Evolutionary conservation across 2,329 filamentous ascomycete species (phyloP), one percentile per base, ranked within the genome.

Genomic region (Neoscytalidium dimidiatum): DNA sequence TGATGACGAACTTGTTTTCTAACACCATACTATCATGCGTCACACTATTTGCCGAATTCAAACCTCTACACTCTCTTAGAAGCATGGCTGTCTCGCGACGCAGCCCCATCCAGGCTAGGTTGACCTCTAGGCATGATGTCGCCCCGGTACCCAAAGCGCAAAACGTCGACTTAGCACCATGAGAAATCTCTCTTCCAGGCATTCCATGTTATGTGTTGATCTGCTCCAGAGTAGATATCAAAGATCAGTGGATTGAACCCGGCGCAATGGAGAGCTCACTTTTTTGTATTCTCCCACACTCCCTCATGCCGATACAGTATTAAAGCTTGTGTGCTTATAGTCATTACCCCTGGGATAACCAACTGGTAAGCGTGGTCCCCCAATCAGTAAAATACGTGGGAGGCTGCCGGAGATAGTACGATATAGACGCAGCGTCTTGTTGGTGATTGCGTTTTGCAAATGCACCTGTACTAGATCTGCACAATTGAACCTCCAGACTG

Each of bases 71-170:
- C 33, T 81, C 74, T 0, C 79, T 76, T 70, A 87, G 86, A 72
- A 88, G 85, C 4, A 80, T 75, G 0, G 84, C 82, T 0, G 81
- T 77, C 0, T 79, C 83, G 38, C 85, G 79, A 8, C 85, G 78
- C 31, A 88, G 69, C 69, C 88, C 85, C 74, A 85, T 85, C 23
- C 78, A 76, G 0, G 90, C 89, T 67, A 92, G 85, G 69, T 92
- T 88, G 5, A 87, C 85, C 0, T 89, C 90, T 4, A 92, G 80
- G 68, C 90, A 92, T 75, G 89, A 88, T 26, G 89, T 80, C 0
- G 88, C 86, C 0, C 90, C 90, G 19, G 85, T 89, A 1, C 88
- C 87, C 72, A 92, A 92, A 0, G 88, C 88, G 80, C 88, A 87
- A 68, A 89, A 90, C 17, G 85, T 85, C 2, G 84, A 80, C 58